phyloP scores from a whole-genome alignment of 495 filamentous ascomycete genomes.

The Chaetomidium leptoderma region DNA sequence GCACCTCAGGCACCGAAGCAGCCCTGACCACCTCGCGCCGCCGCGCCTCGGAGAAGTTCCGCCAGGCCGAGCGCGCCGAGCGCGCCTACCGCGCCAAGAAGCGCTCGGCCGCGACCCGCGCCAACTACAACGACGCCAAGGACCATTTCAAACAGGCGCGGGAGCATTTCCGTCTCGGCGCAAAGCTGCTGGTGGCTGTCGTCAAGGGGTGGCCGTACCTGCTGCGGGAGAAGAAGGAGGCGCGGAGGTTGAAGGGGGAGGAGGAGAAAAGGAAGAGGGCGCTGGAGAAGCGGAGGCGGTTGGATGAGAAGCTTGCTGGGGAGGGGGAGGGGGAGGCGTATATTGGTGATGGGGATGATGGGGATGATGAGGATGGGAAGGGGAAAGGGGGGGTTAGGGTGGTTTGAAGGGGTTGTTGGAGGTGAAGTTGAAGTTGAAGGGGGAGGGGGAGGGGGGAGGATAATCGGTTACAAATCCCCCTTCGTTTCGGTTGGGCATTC shows the following conservation, averaged over 20 bases:
- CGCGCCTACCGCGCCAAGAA: conserved; percentile 28
- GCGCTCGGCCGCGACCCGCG: conserved; percentile 26
- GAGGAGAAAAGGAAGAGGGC: conserved; percentile 21
- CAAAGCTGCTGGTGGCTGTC: conserved; percentile 17
- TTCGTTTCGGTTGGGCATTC: background rate
- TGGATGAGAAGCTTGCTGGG: conserved; percentile 12
- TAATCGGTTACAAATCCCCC: background rate
- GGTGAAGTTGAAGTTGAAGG: background rate
- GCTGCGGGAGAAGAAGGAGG: conserved; percentile 18
- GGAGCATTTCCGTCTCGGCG: conserved; percentile 24
- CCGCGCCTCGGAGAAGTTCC: conserved; percentile 23
- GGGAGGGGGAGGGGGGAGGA: background rate
- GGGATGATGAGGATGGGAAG: background rate
- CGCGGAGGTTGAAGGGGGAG: conserved; percentile 4
- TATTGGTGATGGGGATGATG: background rate
- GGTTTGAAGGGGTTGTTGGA: background rate
- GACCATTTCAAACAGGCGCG: conserved; percentile 26
- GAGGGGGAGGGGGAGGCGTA: too few relatives aligned
- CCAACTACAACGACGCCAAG: conserved; percentile 25
- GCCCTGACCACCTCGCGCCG: conserved; percentile 27
- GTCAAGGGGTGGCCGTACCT: conserved; percentile 22
- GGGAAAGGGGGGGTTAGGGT: background rate
- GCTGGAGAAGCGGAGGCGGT: conserved; percentile 15
- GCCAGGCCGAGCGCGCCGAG: conserved; percentile 30
- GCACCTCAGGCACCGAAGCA: conserved; percentile 32